Conservation (phyloP, 257 asterid genomes). For the Plantago elongata region DNA sequence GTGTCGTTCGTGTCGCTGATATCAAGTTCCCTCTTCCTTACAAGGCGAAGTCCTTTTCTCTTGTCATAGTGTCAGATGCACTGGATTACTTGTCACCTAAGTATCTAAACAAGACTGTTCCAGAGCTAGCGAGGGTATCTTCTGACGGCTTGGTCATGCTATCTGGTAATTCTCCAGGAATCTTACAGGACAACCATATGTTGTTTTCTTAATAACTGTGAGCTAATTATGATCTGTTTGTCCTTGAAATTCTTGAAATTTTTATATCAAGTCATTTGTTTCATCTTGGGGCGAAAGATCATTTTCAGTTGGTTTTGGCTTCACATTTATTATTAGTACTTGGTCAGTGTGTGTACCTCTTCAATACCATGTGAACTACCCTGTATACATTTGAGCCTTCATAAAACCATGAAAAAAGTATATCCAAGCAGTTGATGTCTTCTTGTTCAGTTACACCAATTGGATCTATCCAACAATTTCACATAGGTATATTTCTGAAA, state of each 20-base stretch:
- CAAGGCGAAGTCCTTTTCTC: slow-evolving; percentile 76
- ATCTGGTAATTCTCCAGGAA: slow-evolving; percentile 51
- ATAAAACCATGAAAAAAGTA: too few relatives aligned
- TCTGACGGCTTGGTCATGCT: slow-evolving; percentile 67
- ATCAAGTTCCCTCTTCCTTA: slow-evolving; percentile 87
- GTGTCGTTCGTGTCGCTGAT: slow-evolving; percentile 82
- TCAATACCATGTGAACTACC: too few relatives aligned
- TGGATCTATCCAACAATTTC: too few relatives aligned
- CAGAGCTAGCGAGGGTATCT: slow-evolving; percentile 69
- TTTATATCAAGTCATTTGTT: not conserved
- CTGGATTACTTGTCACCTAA: slow-evolving; percentile 81
- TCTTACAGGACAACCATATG: not conserved
- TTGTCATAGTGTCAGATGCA: slow-evolving; percentile 79
- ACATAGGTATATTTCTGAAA: too few relatives aligned
- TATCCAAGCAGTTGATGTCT: too few relatives aligned
- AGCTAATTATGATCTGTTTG: not conserved
- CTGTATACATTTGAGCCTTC: too few relatives aligned
- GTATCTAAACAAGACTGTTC: slow-evolving; percentile 71
- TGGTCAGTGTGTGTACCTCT: too few relatives aligned
- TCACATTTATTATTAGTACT: too few relatives aligned
- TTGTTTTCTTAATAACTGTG: not conserved
- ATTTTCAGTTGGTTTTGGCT: not conserved
- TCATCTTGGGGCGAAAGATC: too few relatives aligned
- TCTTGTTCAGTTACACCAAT: too few relatives aligned
- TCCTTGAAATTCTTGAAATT: slow-evolving; percentile 7